Evolutionary conservation across 2,329 filamentous ascomycete genomes (phyloP), one percentile per base, ranked within the genome.

Genomic region (Blastomyces gilchristii): DNA sequence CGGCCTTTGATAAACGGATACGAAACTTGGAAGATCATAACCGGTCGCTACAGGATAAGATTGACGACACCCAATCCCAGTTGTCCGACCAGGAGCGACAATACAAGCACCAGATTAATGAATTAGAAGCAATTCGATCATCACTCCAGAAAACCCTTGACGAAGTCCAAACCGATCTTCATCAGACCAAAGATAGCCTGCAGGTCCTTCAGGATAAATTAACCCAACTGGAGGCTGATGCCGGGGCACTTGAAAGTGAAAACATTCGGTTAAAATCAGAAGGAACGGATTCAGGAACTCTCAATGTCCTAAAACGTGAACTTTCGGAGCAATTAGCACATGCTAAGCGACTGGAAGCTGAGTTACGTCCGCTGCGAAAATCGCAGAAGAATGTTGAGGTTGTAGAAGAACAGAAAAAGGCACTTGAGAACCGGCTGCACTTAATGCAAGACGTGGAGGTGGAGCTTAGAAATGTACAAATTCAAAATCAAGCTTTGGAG

Each of bases 401-500:
- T 1, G 89, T 97, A 0, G 91, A 99, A 72, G 94, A 99, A 74
- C 91, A 99, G 78, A 97, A 97, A 79, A 83, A 90, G 65, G 85
- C 86, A 0, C 78, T 99, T 28, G 88, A 94, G 73, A 85, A 87
- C 41, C 90, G 86, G 71, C 74, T 99, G 1, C 86, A 90, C 65
- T 80, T 88, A 47, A 87, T 93, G 74, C 85, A 90, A 63, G 81
- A 84, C 14, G 71, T 96, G 11, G 86, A 94, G 70, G 81, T 84
- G 37, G 89, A 97, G 71, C 80, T 97, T 14, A 82, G 85, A 11
- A 93, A 96, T 72, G 84, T 88, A 25, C 84, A 89, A 65, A 81
- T 96, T 49, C 91, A 96, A 71, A 87, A 89, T 62, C 90, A 95
- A 70, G 83, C 92, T 3, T 79, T 99, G 0, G 91, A 97, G 72